Evolutionary conservation across 306 rosid species (phyloP).

Genomic region (Quercus robur): DNA sequence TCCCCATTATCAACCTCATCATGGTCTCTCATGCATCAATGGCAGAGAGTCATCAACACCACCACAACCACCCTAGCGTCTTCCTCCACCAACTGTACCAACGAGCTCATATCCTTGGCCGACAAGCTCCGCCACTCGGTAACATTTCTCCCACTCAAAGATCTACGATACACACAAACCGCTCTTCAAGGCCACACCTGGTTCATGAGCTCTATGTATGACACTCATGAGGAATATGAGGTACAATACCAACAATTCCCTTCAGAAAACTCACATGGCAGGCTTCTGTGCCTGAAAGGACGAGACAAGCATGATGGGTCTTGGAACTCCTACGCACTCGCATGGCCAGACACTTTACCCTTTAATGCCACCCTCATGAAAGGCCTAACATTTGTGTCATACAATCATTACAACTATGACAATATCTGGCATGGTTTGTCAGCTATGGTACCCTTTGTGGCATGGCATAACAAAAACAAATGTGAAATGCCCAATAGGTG

Average conservation of each 20-base stretch:
- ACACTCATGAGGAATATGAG: slow-evolving; percentile 44
- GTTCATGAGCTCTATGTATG: slow-evolving; percentile 77
- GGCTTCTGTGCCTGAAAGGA: slow-evolving; percentile 60
- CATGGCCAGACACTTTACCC: slow-evolving; percentile 58
- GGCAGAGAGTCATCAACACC: slow-evolving; percentile 24
- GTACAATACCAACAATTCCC: slow-evolving; percentile 72
- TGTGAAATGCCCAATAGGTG: slow-evolving; percentile 43
- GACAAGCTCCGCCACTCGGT: slow-evolving; percentile 44
- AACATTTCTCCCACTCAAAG: slow-evolving; percentile 68
- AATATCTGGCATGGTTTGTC: slow-evolving; percentile 69
- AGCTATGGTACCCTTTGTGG: slow-evolving; percentile 58
- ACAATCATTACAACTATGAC: slow-evolving; percentile 58
- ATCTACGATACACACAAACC: slow-evolving; percentile 38
- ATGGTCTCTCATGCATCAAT: slow-evolving; percentile 22
- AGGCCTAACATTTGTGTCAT: slow-evolving; percentile 62
- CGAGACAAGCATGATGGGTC: slow-evolving; percentile 55
- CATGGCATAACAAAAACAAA: slow-evolving; percentile 44
- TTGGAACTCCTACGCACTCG: slow-evolving; percentile 63
- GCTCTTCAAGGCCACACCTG: slow-evolving; percentile 62
- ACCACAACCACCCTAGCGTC: not conserved
- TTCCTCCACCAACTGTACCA: not conserved
- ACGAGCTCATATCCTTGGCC: not conserved
- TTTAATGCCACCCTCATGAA: slow-evolving; percentile 45
- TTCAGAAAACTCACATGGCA: slow-evolving; percentile 33
- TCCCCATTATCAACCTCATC: slow-evolving; percentile 12